Evolutionary conservation across 75 land plant species (phyloP).

Genomic region (Pinus taeda): DNA sequence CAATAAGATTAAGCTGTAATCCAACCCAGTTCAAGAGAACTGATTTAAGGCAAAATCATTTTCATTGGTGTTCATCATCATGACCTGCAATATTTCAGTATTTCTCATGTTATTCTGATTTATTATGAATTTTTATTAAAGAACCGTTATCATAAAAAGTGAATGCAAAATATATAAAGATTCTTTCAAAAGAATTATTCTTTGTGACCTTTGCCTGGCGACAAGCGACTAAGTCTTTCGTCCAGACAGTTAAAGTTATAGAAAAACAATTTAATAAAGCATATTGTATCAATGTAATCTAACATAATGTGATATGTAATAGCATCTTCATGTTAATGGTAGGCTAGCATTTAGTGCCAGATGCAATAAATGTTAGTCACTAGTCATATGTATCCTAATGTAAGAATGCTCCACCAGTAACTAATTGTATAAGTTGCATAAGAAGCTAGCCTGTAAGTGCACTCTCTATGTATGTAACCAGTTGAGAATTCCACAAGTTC

Average conservation of each 20-base stretch:
- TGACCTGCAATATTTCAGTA: neutral
- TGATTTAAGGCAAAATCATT: neutral
- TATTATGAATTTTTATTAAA: neutral
- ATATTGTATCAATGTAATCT: too few species aligned
- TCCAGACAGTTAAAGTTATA: neutral
- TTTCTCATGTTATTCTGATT: neutral
- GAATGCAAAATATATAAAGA: neutral
- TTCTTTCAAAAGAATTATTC: neutral
- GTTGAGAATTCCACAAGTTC: too few species aligned
- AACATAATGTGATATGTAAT: too few species aligned
- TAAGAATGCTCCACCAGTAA: too few species aligned
- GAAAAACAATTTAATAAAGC: neutral
- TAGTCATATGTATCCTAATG: too few species aligned
- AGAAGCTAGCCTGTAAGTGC: too few species aligned
- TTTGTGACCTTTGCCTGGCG: neutral
- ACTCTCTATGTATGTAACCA: too few species aligned
- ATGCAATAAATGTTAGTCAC: too few species aligned
- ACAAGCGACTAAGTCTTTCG: neutral
- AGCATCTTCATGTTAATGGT: too few species aligned
- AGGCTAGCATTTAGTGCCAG: too few species aligned
- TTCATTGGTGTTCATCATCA: neutral
- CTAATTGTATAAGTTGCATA: too few species aligned
- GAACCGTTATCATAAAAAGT: neutral
- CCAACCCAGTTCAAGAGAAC: too few species aligned
- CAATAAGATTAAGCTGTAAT: neutral